phyloP scores from a whole-genome alignment of 1,284 basidiomycete genomes.

The Pseudozyma thailandica region DNA sequence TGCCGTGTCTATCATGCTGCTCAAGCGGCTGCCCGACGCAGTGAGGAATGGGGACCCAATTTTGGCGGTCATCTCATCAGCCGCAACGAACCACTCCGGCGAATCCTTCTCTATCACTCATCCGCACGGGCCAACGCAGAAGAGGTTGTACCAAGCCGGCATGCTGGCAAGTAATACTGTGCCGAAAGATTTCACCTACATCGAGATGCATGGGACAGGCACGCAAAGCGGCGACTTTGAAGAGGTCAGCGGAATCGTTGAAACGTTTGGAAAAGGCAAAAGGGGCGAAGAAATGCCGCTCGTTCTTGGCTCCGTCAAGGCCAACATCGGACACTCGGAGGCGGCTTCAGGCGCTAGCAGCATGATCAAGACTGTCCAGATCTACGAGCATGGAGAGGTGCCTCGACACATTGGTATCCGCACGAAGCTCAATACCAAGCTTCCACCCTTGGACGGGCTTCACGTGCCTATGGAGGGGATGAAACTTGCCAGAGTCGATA shows the following conservation, averaged over 20 bases:
- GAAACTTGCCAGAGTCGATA: slow-evolving; percentile 16
- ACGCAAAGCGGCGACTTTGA: slow-evolving; percentile 52
- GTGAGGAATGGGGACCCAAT: slow-evolving; percentile 46
- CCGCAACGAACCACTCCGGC: slow-evolving; percentile 51
- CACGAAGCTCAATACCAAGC: slow-evolving; percentile 47
- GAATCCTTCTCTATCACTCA: slow-evolving; percentile 54
- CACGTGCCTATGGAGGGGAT: slow-evolving; percentile 28
- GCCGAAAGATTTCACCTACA: slow-evolving; percentile 32
- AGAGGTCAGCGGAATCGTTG: slow-evolving; percentile 52
- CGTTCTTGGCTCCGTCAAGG: slow-evolving; percentile 47
- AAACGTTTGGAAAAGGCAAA: slow-evolving; percentile 46
- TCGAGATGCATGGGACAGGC: slow-evolving; percentile 55
- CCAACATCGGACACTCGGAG: slow-evolving; percentile 53
- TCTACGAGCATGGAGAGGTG: slow-evolving; percentile 34
- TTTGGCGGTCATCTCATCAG: slow-evolving; percentile 41
- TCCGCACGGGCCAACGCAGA: slow-evolving; percentile 47
- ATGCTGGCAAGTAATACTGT: slow-evolving; percentile 38
- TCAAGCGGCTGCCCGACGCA: slow-evolving; percentile 48
- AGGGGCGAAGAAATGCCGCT: slow-evolving; percentile 21
- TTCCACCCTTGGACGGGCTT: slow-evolving; percentile 41
- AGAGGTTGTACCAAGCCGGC: slow-evolving; percentile 34
- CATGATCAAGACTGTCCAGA: slow-evolving; percentile 48
- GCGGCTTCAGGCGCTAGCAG: slow-evolving; percentile 44
- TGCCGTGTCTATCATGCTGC: slow-evolving; percentile 43
- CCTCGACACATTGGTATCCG: slow-evolving; percentile 49